Base-by-base conservation (phyloP, 306 rosid genomes). In the Acacia confusa region DNA sequence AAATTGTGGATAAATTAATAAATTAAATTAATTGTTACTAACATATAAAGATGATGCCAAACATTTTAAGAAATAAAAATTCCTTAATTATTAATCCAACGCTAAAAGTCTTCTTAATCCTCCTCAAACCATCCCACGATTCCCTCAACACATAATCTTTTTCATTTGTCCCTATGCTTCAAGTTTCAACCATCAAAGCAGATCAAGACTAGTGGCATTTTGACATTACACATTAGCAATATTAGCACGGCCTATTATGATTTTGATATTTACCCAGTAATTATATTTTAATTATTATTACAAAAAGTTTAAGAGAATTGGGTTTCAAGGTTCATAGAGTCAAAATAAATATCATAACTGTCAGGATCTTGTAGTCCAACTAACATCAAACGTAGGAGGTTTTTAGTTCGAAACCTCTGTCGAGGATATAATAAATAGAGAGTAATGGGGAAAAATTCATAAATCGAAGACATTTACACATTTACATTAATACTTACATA, bases 101-200 rank as follows among this genome's bases (percentile, higher is more conserved):
- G 16, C 20, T 5, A 36, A 47, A 73, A 50, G 32, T 63, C 32
- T 74, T 20, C 14, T 20, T 30, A 28, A 6, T 36, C 12, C 27
- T 2, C 72, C 2, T 63, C 69, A 0, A 19, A n/a, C 27, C 15
- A 41, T 43, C 30, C 52, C 50, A 69, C 19, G 22, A n/a, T 69
- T 41, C 20, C 52, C 74, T 41, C n/a, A 10, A 20, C 25, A 24
- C 24, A 58, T 11, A 24, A 40, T 9, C 74, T 1, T 40, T 69
- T 69, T 22, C 67, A 13, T 60, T 41, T 69, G 74, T 69, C 74
- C 6, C 19, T n/a, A 55, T 34, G 76, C 72, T 75, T 61, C 40
- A 60, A 74, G 52, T 78, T 76, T 86, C 73, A 79, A 86, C 45
- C 34, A 63, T 70, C 2, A 13, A 36, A 71, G 38, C 19, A 11